phyloP scores from a whole-genome alignment of 192 early-diverging fungal genomes.

The Diversispora epigaea region DNA sequence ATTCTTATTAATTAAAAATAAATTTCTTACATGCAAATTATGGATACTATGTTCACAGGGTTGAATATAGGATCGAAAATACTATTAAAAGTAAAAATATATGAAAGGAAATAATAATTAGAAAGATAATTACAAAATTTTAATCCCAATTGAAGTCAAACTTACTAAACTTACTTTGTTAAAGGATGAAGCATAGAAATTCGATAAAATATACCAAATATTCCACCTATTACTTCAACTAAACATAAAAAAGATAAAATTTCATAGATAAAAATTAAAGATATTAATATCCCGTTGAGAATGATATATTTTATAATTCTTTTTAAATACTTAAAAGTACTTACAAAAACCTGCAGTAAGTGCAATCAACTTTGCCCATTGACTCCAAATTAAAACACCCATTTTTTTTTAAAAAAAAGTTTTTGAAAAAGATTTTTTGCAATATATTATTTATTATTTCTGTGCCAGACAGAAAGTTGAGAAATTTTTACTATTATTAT shows the following conservation, averaged over 20 bases:
- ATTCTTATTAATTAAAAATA: background rate
- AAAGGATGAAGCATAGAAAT: background rate
- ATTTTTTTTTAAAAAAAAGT: conserved; percentile 5
- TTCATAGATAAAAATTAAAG: background rate
- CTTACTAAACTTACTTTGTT: background rate
- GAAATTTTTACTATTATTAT: no score
- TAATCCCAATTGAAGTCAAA: background rate
- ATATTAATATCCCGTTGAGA: background rate
- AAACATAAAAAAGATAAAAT: background rate
- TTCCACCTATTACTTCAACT: conserved; percentile 23
- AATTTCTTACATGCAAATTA: conserved; percentile 22
- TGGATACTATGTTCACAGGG: conserved; percentile 5
- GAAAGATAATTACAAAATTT: background rate
- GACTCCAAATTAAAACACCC: conserved; percentile 28
- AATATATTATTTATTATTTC: no score
- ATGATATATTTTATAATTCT: background rate
- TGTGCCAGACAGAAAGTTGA: no score
- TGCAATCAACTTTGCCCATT: conserved; percentile 26
- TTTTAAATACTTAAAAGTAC: background rate
- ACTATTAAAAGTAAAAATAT: background rate
- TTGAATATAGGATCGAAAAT: background rate
- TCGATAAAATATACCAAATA: conserved; percentile 28
- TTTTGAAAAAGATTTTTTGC: no score
- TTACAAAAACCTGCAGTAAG: conserved; percentile 28
- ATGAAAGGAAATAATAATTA: background rate